Conservation (phyloP, 805 yeast species). For the Ogataea trehaloabstinens region DNA sequence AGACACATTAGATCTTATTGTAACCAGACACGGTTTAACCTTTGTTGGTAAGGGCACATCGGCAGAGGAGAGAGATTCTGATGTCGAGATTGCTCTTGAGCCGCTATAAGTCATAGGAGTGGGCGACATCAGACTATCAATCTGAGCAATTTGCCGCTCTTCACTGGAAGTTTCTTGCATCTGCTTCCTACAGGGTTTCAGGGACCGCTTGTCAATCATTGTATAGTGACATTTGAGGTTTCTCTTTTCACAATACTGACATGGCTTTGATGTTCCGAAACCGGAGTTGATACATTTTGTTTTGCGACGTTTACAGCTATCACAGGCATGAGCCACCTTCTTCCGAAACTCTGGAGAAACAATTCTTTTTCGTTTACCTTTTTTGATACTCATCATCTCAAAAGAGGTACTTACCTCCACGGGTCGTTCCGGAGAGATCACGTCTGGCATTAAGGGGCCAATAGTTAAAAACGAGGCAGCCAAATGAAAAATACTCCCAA, state of each 20-base stretch:
- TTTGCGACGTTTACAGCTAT: conserved; percentile 3
- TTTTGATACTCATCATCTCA: not conserved
- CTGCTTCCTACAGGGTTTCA: conserved; percentile 1
- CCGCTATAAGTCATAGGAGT: not conserved
- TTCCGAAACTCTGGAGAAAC: conserved; percentile 2
- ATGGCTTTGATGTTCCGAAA: not conserved
- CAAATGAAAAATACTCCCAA: too few relatives aligned
- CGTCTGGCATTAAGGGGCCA: too few relatives aligned
- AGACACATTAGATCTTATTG: not conserved
- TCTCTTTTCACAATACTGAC: conserved; percentile 2
- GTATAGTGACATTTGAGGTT: conserved; percentile 3
- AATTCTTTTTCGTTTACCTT: not conserved
- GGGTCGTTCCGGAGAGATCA: too few relatives aligned
- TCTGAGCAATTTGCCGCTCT: not conserved
- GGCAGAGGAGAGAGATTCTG: conserved; percentile 2
- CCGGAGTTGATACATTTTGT: conserved; percentile 2
- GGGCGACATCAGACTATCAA: not conserved
- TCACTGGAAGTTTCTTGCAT: not conserved
- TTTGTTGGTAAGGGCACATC: conserved; percentile 1
- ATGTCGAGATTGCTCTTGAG: not conserved
- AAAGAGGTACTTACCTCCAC: too few relatives aligned
- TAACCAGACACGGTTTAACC: conserved; percentile 1
- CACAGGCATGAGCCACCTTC: conserved; percentile 3
- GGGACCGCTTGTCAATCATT: conserved; percentile 1
- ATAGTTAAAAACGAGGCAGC: too few relatives aligned